Evolutionary conservation across 371 early-diverging fungal genomes (phyloP), one percentile per base, ranked within the genome.

Genomic region (Mortierella sp.): DNA sequence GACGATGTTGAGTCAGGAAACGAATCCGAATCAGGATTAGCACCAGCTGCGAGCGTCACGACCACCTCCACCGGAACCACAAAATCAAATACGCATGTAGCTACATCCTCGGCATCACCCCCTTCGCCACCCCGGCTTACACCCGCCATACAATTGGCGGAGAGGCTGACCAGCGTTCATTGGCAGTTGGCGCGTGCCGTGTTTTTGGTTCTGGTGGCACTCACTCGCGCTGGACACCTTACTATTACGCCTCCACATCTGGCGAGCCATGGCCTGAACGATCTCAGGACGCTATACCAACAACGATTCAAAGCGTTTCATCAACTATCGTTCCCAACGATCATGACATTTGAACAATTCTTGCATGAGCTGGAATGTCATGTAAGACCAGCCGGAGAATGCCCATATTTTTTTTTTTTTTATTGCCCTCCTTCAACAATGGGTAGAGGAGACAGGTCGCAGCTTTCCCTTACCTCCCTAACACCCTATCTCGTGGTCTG

Each of bases 281-380:
- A 87, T 63, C 82, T 83, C 34, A 71, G 81, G 48, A 84, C 89
- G 0, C 79, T 87, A 14, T 89, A 82, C 56, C 60, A 54, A 1
- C 92, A 90, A 42, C 84, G 92, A 13, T 88, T 90, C 61, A 86
- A 88, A 28, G 64, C 85, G 10, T 89, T 90, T 78, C 54, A 66
- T 13, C 9, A 47, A 1, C 31, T 91, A 30, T 59, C 80, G 0
- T 85, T 84, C 1, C 91, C 91, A 2, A 78, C 83, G 39, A 63
- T 64, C 10, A 80, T 81, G 50, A 55, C 72, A 1, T 88, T 80
- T 56, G 74, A 78, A 16, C 43, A 48, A 0, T 86, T 67, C 48
- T 13, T 66, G n/a, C 69, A 80, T 2, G 62, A 68, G 2, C 28
- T 78, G 2, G 54, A 78, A 3, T 72, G 78, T 2, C 74, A 79